A percentile compares a stretch with the other conserved stretches of the same genome.
phyloP scores from a whole-genome alignment of 352 stramenopile species.

The Pythium coloratum region DNA sequence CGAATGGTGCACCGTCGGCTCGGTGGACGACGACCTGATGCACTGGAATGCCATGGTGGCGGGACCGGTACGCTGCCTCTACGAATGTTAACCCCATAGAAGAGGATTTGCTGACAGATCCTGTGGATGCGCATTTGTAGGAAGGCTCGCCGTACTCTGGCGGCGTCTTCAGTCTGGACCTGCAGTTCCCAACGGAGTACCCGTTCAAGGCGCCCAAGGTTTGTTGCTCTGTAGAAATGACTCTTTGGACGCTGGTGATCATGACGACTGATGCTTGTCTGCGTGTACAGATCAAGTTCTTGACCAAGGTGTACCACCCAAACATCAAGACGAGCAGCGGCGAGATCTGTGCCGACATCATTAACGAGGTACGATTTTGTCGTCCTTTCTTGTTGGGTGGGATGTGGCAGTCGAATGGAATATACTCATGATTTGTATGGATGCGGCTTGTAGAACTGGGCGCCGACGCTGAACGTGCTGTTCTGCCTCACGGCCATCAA shows the following conservation, averaged over 20 bases:
- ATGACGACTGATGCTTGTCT: neutral
- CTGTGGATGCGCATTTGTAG: conserved; percentile 28
- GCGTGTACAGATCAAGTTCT: conserved; percentile 81
- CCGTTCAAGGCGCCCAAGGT: conserved; percentile 94
- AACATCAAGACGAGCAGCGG: conserved; percentile 96
- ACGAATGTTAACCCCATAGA: neutral
- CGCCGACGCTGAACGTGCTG: conserved; percentile 93
- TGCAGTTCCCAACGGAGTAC: conserved; percentile 96
- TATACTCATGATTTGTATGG: too few species aligned
- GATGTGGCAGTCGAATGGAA: neutral
- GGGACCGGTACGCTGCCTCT: conserved; percentile 62
- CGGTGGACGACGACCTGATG: conserved; percentile 87
- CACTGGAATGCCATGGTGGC: conserved; percentile 92
- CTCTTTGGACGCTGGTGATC: neutral
- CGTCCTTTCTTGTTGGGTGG: neutral
- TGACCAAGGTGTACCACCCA: conserved; percentile 96
- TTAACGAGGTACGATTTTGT: conserved; percentile 69
- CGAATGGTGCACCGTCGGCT: conserved; percentile 86
- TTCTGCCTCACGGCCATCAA: conserved; percentile 92
- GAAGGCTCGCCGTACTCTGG: conserved; percentile 85
- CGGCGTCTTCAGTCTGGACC: conserved; percentile 93
- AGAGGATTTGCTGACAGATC: too few species aligned
- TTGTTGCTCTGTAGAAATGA: neutral
- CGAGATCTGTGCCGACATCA: conserved; percentile 96
- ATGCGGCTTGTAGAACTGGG: conserved; percentile 84